Evolutionary conservation across 805 yeast species (phyloP), one percentile per base, ranked within the genome.

Genomic region (Lachancea cidri): DNA sequence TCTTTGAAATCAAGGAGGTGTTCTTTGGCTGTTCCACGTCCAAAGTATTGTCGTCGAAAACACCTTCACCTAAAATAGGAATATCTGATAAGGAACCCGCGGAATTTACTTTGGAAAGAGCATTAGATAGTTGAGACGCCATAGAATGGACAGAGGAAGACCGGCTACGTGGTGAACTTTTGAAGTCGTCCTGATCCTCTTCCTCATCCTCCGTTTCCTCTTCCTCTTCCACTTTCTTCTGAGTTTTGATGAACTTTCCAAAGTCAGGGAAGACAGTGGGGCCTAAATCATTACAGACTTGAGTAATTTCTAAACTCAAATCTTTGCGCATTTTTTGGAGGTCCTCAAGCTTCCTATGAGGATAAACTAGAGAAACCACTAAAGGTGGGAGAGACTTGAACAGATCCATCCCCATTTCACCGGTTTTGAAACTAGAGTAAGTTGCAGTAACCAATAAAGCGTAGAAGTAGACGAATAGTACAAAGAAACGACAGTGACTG

Each of bases 251-350:
- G 35, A 55, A 50, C 24, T 58, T 60, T 14, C 82, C 81, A 62
- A 89, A 86, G 62, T 91, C 95, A 5, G 96, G 95, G 70, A 81
- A 91, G 33, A 91, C 70, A 50, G 77, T 74, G 4, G 96, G 95
- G 0, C 98, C 98, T 44, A 82, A 73, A 34, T 77, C 78, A 58
- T 91, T 87, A 38, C 93, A 86, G 17, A 83, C 66, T 36, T 77
- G 83, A 0, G 96, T 87, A 38, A 93, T 81, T 43, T 86, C 85
- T 39, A 68, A 64, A 27, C 86, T 77, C 41, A 91, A 70, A 47
- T 72, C 71, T 39, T 68, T 67, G 47, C 97, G 73, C 42, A 73
- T 69, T 15, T 64, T 60, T 51, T 85, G 79, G 48, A 93, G 65
- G 43, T 80, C 60, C 30, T 61, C 60, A 11, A 79, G 58, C 31